Conservation (phyloP, 805 yeast species). For the Trichomonascus vanleenenianus region DNA sequence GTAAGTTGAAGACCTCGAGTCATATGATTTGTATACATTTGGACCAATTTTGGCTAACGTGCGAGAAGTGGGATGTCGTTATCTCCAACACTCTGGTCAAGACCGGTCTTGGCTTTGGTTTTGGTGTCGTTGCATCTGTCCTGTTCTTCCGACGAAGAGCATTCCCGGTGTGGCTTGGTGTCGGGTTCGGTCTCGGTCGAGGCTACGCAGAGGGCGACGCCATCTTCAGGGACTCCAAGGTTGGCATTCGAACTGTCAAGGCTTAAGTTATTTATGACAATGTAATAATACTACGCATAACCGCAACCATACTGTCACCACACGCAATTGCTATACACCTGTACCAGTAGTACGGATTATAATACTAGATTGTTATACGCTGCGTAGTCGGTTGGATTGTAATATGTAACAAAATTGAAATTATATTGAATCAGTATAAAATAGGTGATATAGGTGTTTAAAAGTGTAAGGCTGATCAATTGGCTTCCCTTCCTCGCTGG, state of each 20-base stretch:
- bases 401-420: too few relatives aligned
- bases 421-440: too few relatives aligned
- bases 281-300: too few relatives aligned
- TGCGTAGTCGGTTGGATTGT: too few relatives aligned
- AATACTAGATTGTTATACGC: too few relatives aligned
- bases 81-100: slow-evolving; percentile 90
- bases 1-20: slow-evolving; percentile 17
- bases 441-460: too few relatives aligned
- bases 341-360: too few relatives aligned
- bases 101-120: slow-evolving; percentile 94
- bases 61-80: slow-evolving; percentile 78
- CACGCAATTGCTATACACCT: too few relatives aligned
- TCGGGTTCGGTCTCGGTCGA: slow-evolving; percentile 96
- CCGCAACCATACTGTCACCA: too few relatives aligned
- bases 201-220: slow-evolving; percentile 99
- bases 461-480: too few relatives aligned
- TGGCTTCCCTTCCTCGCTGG: too few relatives aligned
- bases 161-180: slow-evolving; percentile 96
- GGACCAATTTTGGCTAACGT: not conserved
- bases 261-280: slow-evolving; percentile 14
- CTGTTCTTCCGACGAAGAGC: slow-evolving; percentile 87
- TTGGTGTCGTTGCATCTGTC: slow-evolving; percentile 89
- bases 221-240: slow-evolving; percentile 54
- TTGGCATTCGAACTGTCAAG: slow-evolving; percentile 27
- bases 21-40: not conserved